phyloP scores from a whole-genome alignment of 208 protist species.

The Leishmania tarentolae region DNA sequence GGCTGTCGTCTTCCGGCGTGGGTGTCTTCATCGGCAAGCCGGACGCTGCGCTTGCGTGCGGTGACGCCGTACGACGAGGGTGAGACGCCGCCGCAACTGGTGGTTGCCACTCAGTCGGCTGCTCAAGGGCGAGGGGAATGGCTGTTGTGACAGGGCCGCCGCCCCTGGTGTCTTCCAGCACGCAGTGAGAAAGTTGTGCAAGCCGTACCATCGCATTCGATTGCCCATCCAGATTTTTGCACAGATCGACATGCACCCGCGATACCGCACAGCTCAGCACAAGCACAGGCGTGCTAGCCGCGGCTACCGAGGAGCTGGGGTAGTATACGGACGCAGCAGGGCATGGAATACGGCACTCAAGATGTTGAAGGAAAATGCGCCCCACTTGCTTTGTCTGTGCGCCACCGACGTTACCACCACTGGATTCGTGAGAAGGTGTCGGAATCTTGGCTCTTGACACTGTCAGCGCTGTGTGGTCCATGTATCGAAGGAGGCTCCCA shows the following conservation, averaged over 20 bases:
- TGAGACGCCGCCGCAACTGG: not conserved
- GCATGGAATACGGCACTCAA: slow-evolving; percentile 19
- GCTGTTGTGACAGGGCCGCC: not conserved
- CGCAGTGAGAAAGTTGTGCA: slow-evolving; percentile 17
- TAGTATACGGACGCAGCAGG: not conserved
- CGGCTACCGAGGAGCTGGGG: not conserved
- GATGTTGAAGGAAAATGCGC: slow-evolving; percentile 1
- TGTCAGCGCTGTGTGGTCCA: not conserved
- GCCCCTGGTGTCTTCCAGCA: slow-evolving; percentile 3
- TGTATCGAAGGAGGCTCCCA: slow-evolving; percentile 14
- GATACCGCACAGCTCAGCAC: slow-evolving; percentile 5
- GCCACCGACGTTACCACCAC: not conserved
- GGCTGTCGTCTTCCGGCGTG: not conserved
- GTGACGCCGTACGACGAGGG: not conserved
- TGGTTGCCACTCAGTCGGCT: slow-evolving; percentile 19
- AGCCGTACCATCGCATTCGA: slow-evolving; percentile 15
- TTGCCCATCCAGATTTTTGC: not conserved
- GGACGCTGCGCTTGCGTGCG: not conserved
- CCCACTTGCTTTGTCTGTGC: not conserved
- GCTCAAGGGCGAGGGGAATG: slow-evolving; percentile 22
- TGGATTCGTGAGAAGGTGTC: not conserved
- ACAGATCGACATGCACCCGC: not conserved
- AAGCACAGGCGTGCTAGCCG: not conserved
- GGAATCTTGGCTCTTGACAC: not conserved
- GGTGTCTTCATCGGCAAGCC: slow-evolving; percentile 9